phyloP scores from a whole-genome alignment of 192 early-diverging fungal genomes.

The Anaeromyces robustus region DNA sequence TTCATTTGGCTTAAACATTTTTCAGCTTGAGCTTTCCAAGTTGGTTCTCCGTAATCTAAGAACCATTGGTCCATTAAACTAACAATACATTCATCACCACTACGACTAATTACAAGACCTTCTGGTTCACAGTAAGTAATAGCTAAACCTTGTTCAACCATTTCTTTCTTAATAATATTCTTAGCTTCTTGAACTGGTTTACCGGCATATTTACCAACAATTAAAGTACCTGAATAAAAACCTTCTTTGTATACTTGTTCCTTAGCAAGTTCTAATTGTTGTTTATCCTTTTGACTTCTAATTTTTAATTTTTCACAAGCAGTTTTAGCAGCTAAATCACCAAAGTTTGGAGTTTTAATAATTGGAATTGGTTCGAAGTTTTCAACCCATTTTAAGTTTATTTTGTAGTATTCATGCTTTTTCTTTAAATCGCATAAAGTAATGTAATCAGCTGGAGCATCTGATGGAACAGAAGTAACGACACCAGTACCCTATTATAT shows the following conservation, averaged over 20 bases:
- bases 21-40: slow-evolving; percentile 62
- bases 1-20: slow-evolving; percentile 68
- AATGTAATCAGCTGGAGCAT: slow-evolving; percentile 93
- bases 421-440: slow-evolving; percentile 83
- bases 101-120: slow-evolving; percentile 75
- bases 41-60: slow-evolving; percentile 85
- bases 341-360: slow-evolving; percentile 70
- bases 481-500: slow-evolving; percentile 75
- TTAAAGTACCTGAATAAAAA: slow-evolving; percentile 82
- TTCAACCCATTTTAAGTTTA: slow-evolving; percentile 74
- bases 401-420: slow-evolving; percentile 84
- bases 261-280: slow-evolving; percentile 83
- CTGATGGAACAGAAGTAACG: slow-evolving; percentile 96
- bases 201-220: slow-evolving; percentile 67
- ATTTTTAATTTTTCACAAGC: slow-evolving; percentile 88
- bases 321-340: slow-evolving; percentile 67
- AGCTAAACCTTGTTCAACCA: slow-evolving; percentile 55
- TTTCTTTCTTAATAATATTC: slow-evolving; percentile 51
- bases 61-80: slow-evolving; percentile 97
- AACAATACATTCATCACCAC: slow-evolving; percentile 94
- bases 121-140: slow-evolving; percentile 95
- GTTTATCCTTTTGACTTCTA: slow-evolving; percentile 88
- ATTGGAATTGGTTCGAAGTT: slow-evolving; percentile 70
- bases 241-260: slow-evolving; percentile 93
- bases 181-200: slow-evolving; percentile 82